Base-by-base conservation (phyloP, 305 asterid species). In the Petunia hybrid region DNA sequence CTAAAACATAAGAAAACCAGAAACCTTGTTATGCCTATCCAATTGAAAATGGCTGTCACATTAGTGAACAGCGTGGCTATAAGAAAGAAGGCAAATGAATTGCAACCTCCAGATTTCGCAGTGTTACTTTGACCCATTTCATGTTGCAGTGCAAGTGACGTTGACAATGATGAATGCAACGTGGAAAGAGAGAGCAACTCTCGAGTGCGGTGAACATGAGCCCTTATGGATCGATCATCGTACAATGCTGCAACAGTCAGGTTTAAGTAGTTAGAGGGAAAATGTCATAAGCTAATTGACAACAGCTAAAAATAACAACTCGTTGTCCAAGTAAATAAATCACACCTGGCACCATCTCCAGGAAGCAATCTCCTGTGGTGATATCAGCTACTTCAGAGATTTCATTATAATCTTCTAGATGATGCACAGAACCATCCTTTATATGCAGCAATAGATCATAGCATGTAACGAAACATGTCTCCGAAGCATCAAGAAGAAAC, bases 401-500 rank as follows among this genome's bases (percentile, higher is more conserved):
- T 81, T 95, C 98, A 85, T 93, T 92, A 80, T 91, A 92, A 85
- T 94, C 98, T 87, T 92, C 98, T 61, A 94, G 91, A 80, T 82
- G 94, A 89, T 91, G 93, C 80, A 74, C 64, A 77, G 94, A 87
- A 43, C 94, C 95, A 68, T 92, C 98, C 88, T 91, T 93, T n/a
- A 90, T 80, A 81, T 92, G 97, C 85, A 94, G 83, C 60, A 89
- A 84, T 90, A 94, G 87, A 86, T 93, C 98, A 84, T 92, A 93
- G 89, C 98, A 95, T 78, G 98, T 95, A 86, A 90, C 83, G 85
- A 83, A 92, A 84, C 98, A 93, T 13, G 97, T 90, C 88, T 92
- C 95, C 1, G 96, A 90, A 81, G 98, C 96, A 90, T 95, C 98
- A 78, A 92, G 94, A 84, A 95, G 96, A 93, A 93, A 93, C 88